Percentiles rank a stretch among this genome's conserved stretches.
phyloP scores from a whole-genome alignment of 78 protist species.

The Dictyostelium citrinum region DNA sequence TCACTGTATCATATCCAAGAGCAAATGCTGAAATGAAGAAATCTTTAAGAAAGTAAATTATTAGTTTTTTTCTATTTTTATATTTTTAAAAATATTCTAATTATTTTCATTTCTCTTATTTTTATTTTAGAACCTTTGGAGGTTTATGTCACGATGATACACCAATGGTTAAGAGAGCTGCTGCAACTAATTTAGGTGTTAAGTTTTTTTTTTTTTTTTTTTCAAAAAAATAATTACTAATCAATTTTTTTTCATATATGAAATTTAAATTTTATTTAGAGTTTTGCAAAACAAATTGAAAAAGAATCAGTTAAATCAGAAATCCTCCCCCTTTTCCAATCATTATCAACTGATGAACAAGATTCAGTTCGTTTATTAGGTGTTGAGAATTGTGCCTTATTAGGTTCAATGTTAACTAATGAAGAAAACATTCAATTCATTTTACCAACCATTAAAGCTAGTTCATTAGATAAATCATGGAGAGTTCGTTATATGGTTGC shows the following conservation, averaged over 20 bases:
- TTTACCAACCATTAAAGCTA: slow-evolving; percentile 77
- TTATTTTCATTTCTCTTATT: not conserved
- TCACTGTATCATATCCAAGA: slow-evolving; percentile 83
- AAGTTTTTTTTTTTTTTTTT: not conserved
- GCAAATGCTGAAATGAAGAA: slow-evolving; percentile 61
- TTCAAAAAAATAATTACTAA: not conserved
- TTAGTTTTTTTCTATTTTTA: not conserved
- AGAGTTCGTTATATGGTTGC: slow-evolving; percentile 98
- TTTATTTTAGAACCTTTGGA: slow-evolving; percentile 59
- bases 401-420: slow-evolving; percentile 76
- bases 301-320: slow-evolving; percentile 76
- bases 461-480: slow-evolving; percentile 95
- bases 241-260: not conserved
- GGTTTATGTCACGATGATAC: slow-evolving; percentile 93
- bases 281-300: slow-evolving; percentile 83
- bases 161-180: slow-evolving; percentile 97
- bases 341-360: slow-evolving; percentile 92
- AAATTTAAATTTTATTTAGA: not conserved
- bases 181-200: slow-evolving; percentile 86
- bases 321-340: slow-evolving; percentile 88
- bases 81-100: not conserved
- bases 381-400: slow-evolving; percentile 88
- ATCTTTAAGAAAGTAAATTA: slow-evolving; percentile 76
- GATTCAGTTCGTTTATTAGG: slow-evolving; percentile 97
- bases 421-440: slow-evolving; percentile 83